These are phyloP conservation scores for Heterobasidion occidentale DNA, from an alignment of 1,284 basidiomycete species.

Conservation along the genomic window DNA sequence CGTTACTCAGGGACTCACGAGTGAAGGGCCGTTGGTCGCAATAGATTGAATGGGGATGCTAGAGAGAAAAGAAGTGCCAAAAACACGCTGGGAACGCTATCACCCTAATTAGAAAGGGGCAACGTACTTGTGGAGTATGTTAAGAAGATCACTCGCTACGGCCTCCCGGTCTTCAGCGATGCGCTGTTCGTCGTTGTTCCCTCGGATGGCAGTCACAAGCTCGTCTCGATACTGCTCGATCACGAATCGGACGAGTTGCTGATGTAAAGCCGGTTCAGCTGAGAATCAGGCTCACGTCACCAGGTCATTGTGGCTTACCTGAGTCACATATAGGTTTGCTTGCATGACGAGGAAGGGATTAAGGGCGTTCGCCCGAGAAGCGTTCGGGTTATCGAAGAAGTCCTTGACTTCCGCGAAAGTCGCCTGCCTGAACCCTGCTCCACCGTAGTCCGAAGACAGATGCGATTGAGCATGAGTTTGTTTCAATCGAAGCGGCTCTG, in stretches of 20 bases:
- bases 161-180: conserved; percentile 66
- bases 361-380: conserved; percentile 71
- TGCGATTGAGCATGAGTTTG: conserved; percentile 37
- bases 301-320: conserved; percentile 35
- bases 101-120: conserved; percentile 4
- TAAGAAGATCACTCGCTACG: conserved; percentile 74
- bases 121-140: conserved; percentile 67
- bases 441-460: conserved; percentile 54
- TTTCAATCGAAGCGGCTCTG: conserved; percentile 65
- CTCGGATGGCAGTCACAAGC: conserved; percentile 59
- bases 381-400: conserved; percentile 84
- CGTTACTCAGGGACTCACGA: conserved; percentile 34
- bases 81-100: neutral
- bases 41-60: conserved; percentile 88
- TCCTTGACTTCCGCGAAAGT: conserved; percentile 82
- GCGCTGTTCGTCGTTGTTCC: conserved; percentile 52
- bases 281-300: neutral
- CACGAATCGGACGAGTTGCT: conserved; percentile 88
- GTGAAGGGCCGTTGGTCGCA: conserved; percentile 77
- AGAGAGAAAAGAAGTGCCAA: conserved; percentile 10
- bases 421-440: conserved; percentile 65
- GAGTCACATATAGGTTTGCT: conserved; percentile 82
- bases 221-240: conserved; percentile 86
- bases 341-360: conserved; percentile 88
- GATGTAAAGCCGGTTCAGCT: neutral